Percentiles rank a stretch among this genome's conserved stretches.
Conservation (phyloP, 192 early-diverging fungal species). For the Backusella parvicylindrica region DNA sequence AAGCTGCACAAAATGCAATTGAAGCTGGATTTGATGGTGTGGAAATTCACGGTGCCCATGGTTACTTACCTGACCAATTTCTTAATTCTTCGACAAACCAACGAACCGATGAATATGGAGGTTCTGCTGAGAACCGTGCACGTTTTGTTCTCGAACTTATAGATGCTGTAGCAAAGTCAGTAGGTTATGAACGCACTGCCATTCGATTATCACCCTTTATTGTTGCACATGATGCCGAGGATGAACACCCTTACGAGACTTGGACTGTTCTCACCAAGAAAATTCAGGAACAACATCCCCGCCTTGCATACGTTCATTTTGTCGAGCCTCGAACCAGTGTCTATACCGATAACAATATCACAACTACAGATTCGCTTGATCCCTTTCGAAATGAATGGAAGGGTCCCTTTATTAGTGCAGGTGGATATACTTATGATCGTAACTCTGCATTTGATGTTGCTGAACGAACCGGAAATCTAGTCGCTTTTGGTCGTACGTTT, state of each 20-base stretch:
- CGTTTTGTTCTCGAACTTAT: slow-evolving; percentile 17
- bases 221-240: slow-evolving; percentile 15
- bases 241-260: slow-evolving; percentile 15
- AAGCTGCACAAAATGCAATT: slow-evolving; percentile 65
- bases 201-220: slow-evolving; percentile 27
- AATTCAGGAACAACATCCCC: slow-evolving; percentile 20
- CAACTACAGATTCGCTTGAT: not conserved
- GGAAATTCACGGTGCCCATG: slow-evolving; percentile 89
- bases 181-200: slow-evolving; percentile 22
- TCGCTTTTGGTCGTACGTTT: slow-evolving; percentile 29
- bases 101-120: slow-evolving; percentile 53
- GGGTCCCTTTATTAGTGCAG: slow-evolving; percentile 17
- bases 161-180: slow-evolving; percentile 8
- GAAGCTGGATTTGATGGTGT: slow-evolving; percentile 84
- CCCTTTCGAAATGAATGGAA: slow-evolving; percentile 12
- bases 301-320: slow-evolving; percentile 30
- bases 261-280: slow-evolving; percentile 15
- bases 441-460: not conserved
- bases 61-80: slow-evolving; percentile 82
- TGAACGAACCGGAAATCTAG: slow-evolving; percentile 20
- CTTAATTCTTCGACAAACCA: slow-evolving; percentile 73
- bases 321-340: slow-evolving; percentile 12
- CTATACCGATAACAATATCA: not conserved
- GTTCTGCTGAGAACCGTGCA: slow-evolving; percentile 17
- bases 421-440: slow-evolving; percentile 15